phyloP scores from a whole-genome alignment of 1,284 basidiomycete species.

The Cronartium quercuum region DNA sequence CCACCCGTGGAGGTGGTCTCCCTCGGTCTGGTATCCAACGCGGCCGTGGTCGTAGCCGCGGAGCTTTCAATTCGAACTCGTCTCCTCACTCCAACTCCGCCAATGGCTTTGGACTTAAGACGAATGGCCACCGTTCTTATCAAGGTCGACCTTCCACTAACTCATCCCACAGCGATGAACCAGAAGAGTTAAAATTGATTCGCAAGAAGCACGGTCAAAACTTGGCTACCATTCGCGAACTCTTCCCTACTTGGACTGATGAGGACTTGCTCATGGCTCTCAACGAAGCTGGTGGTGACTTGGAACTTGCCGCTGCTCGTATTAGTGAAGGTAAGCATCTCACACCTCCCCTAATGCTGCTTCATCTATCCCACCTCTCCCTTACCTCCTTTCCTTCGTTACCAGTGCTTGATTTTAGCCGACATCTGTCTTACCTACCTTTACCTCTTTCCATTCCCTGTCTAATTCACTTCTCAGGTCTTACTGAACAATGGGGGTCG shows the following conservation, averaged over 20 bases:
- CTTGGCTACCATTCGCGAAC: conserved; percentile 52
- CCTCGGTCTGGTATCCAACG: conserved; percentile 11
- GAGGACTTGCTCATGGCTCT: conserved; percentile 74
- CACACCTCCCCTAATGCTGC: not conserved
- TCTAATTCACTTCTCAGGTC: conserved; percentile 54
- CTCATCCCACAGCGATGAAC: conserved; percentile 13
- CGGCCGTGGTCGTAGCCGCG: conserved; percentile 34
- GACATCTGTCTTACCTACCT: conserved; percentile 2
- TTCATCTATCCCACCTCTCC: not conserved
- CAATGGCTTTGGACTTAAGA: conserved; percentile 26
- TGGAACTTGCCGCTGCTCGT: conserved; percentile 64
- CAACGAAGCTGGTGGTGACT: conserved; percentile 65
- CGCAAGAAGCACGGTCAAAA: conserved; percentile 37
- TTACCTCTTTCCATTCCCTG: not conserved
- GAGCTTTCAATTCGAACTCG: conserved; percentile 14
- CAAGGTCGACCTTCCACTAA: not conserved
- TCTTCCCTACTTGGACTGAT: conserved; percentile 68
- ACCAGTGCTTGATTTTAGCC: conserved; percentile 5
- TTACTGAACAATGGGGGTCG: conserved; percentile 73
- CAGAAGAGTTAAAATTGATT: conserved; percentile 33
- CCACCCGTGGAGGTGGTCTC: conserved; percentile 37
- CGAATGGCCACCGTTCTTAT: conserved; percentile 16
- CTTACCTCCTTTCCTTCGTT: not conserved
- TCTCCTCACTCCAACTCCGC: not conserved
- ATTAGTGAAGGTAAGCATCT: conserved; percentile 67